Evolutionary conservation across 495 filamentous ascomycete genomes (phyloP).

Genomic region (Pseudoneurospora amorphoporcata): DNA sequence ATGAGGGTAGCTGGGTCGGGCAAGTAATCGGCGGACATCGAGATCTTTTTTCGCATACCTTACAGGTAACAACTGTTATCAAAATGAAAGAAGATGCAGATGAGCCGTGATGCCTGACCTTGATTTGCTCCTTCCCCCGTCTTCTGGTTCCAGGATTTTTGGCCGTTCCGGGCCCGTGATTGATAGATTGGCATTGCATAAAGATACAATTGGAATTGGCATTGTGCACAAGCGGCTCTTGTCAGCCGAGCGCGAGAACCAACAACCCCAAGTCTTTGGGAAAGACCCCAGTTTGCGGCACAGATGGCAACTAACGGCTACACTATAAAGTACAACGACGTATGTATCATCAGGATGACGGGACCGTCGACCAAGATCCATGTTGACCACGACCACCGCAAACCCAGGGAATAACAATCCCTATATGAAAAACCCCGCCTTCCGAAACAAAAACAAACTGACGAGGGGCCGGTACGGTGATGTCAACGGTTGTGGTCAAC

Average conservation of each 20-base stretch:
- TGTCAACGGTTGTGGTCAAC: background rate
- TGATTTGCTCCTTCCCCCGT: background rate
- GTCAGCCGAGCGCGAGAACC: background rate
- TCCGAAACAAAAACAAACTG: background rate
- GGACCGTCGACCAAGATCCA: background rate
- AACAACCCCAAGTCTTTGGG: background rate
- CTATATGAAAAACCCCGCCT: background rate
- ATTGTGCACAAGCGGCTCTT: background rate
- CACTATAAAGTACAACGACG: background rate
- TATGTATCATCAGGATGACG: background rate
- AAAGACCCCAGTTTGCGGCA: background rate
- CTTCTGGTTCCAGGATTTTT: background rate
- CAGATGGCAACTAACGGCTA: background rate
- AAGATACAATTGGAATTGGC: background rate
- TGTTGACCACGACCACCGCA: background rate
- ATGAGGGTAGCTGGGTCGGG: background rate
- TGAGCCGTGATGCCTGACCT: background rate
- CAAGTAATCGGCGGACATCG: background rate
- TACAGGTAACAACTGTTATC: background rate
- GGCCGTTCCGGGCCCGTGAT: background rate
- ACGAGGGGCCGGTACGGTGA: background rate
- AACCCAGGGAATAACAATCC: background rate
- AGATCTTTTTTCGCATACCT: background rate
- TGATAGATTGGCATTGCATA: background rate
- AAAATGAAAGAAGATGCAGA: background rate